Evolutionary conservation across 768 basidiomycete species (phyloP).

Genomic region (Kwoniella bestiolae): DNA sequence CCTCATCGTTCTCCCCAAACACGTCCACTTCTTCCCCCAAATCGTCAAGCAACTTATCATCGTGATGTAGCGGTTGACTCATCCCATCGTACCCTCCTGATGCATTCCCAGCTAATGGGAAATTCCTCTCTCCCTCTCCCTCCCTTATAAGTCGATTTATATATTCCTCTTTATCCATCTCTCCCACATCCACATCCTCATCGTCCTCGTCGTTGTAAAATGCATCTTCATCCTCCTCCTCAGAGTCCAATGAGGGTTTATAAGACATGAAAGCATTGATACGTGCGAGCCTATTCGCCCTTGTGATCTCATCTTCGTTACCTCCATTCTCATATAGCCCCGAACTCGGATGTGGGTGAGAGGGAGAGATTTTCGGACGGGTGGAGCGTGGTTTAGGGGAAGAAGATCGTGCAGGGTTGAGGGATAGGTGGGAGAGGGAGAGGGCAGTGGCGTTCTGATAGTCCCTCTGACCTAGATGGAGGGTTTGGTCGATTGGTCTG

Average conservation of each 20-base stretch:
- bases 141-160: neutral
- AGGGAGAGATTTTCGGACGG: neutral
- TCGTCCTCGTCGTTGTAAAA: conserved; percentile 30
- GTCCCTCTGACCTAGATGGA: conserved; percentile 39
- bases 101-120: conserved; percentile 15
- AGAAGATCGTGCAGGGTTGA: conserved; percentile 24
- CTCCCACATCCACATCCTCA: conserved; percentile 6
- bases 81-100: conserved; percentile 27
- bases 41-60: conserved; percentile 5
- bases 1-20: conserved; percentile 46
- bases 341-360: neutral
- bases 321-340: conserved; percentile 7
- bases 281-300: conserved; percentile 37
- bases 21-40: conserved; percentile 43
- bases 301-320: conserved; percentile 37
- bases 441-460: conserved; percentile 38
- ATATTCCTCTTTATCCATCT: conserved; percentile 28
- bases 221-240: conserved; percentile 30
- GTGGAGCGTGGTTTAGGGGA: neutral
- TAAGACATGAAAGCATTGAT: conserved; percentile 48
- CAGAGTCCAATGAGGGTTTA: conserved; percentile 22
- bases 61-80: conserved; percentile 3
- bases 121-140: conserved; percentile 20
- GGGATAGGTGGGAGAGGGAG: conserved; percentile 27
- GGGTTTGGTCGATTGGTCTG: conserved; percentile 41